Conservation (phyloP, 1,284 basidiomycete genomes). For the Grifola frondosa region DNA sequence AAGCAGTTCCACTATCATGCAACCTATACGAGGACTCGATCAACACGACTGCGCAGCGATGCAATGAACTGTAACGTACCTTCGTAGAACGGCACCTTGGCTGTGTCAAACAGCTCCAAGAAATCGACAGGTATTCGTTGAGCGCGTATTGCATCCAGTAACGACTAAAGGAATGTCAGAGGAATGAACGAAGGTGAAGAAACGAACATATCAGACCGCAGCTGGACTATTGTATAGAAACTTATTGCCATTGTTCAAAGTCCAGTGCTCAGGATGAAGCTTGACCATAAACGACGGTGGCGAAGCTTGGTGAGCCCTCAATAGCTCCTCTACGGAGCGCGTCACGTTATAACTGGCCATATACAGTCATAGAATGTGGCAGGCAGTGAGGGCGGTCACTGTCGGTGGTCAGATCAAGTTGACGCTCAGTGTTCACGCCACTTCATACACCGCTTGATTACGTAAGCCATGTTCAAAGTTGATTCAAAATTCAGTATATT, state of each 20-base stretch:
- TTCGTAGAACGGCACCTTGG: constrained; percentile 74
- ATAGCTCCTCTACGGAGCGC: constrained; percentile 55
- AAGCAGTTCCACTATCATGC: constrained; percentile 76
- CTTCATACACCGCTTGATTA: constrained; percentile 14
- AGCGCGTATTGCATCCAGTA: constrained; percentile 76
- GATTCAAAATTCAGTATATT: constrained; percentile 10
- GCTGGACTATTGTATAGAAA: constrained; percentile 77
- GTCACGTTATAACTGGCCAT: constrained; percentile 74
- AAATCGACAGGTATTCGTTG: constrained; percentile 81
- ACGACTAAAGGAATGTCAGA: constrained; percentile 44
- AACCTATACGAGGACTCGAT: constrained; percentile 45
- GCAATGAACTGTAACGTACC: constrained; percentile 41
- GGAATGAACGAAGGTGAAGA: constrained; percentile 14
- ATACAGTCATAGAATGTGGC: not conserved
- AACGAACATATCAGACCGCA: constrained; percentile 46
- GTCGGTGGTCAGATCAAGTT: constrained; percentile 5
- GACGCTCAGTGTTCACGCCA: constrained; percentile 5
- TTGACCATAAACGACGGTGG: constrained; percentile 75
- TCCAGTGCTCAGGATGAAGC: constrained; percentile 75
- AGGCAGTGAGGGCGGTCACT: not conserved
- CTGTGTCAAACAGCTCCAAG: constrained; percentile 70
- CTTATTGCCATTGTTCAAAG: constrained; percentile 72
- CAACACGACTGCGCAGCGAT: not conserved
- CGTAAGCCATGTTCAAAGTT: constrained; percentile 26
- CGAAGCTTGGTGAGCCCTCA: constrained; percentile 53